Evolutionary conservation across 345 rosid genomes (phyloP), one percentile per base, ranked within the genome.

Genomic region (Psidium friedrichsthalianum): DNA sequence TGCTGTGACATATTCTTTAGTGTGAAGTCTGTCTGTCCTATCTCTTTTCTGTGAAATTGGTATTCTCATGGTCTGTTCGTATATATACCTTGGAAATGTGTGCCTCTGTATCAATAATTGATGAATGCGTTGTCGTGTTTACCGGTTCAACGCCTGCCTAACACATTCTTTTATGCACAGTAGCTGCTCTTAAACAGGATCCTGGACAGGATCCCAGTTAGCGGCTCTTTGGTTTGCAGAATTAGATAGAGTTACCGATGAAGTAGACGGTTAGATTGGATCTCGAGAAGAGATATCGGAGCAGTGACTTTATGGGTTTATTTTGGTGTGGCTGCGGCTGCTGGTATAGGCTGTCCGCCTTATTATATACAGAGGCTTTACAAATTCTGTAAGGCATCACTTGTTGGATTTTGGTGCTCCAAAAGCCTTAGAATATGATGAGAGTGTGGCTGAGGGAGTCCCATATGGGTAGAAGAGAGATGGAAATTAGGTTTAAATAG

Each of bases 331-430:
- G 84, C 86, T 87, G 87, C 74, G 88, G 85, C 87, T 89, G 92
- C 87, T 83, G 89, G 87, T 86, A 87, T 83, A 85, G 88, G 83
- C 90, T 89, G 40, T 90, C 92, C 91, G 97, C 94, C 97, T 78
- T 92, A 89, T 86, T 91, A 88, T 87, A 91, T 93, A 86, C 98
- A 94, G 91, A 93, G 95, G 86, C 94, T 96, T 83, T 97, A 91
- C 89, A 92, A 92, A 84, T 87, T 94, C 87, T 96, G 98, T 93
- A 93, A 61, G 42, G n/a, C n/a, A n/a, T n/a, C n/a, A n/a, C n/a
- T n/a, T n/a, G n/a, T n/a, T n/a, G n/a, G n/a, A n/a, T n/a, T n/a
- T n/a, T n/a, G n/a, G n/a, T n/a, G n/a, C n/a, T n/a, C n/a, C n/a
- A n/a, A n/a, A n/a, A n/a, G n/a, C n/a, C n/a, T n/a, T n/a, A n/a